Percentiles rank a stretch among this genome's conserved stretches.
Evolutionary conservation across 805 yeast genomes (phyloP).

Genomic region (Lipomyces sp.): DNA sequence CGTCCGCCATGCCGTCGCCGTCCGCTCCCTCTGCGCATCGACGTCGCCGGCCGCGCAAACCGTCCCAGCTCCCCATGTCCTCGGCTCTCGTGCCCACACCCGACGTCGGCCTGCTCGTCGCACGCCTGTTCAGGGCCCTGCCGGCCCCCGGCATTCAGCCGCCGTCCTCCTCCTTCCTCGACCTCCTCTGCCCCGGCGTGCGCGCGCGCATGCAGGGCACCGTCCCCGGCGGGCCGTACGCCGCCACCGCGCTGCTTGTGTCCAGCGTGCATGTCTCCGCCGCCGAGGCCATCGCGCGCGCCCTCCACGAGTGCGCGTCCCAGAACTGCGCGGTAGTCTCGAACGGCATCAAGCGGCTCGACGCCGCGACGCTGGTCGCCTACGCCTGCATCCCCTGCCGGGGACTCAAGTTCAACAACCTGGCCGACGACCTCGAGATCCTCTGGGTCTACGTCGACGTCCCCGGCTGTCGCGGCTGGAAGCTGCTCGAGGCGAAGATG

Average conservation of each 20-base stretch:
- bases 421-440: conserved; percentile 6
- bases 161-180: conserved; percentile 4
- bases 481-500: conserved; percentile 10
- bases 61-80: too few relatives aligned
- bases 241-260: conserved; percentile 1
- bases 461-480: conserved; percentile 16
- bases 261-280: background rate
- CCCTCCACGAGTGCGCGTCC: background rate
- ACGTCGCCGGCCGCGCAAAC: too few relatives aligned
- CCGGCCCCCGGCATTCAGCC: background rate
- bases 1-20: too few relatives aligned
- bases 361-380: background rate
- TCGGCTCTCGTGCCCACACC: too few relatives aligned
- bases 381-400: background rate
- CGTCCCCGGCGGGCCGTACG: background rate
- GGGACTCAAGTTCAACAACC: background rate
- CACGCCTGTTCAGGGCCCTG: too few relatives aligned
- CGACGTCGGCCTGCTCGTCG: too few relatives aligned
- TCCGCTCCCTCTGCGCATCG: too few relatives aligned
- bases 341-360: conserved; percentile 7
- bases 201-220: conserved; percentile 5
- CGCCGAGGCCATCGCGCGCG: background rate
- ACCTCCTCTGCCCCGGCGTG: conserved; percentile 7
- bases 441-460: conserved; percentile 4
- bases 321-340: background rate